These are phyloP conservation scores for Tympanopsis confertula DNA, from an alignment of 2,329 filamentous ascomycete genomes.

Conservation along the genomic window DNA sequence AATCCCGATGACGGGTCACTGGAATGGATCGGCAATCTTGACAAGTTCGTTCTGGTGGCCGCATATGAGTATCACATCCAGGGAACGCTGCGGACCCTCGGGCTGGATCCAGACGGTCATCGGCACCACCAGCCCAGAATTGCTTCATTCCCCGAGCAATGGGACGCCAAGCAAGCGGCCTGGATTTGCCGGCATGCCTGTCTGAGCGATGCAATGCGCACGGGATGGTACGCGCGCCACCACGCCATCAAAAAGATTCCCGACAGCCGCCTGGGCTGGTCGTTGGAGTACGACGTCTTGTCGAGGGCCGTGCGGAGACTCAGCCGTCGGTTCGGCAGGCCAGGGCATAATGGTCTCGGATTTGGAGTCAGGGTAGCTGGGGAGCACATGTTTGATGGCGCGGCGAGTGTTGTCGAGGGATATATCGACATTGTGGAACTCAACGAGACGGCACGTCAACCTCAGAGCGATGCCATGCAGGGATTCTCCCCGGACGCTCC, in stretches of 20 bases:
- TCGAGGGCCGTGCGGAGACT: too few species aligned
- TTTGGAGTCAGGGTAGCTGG: not conserved
- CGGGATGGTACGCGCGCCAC: slow-evolving; percentile 11
- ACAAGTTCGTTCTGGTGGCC: slow-evolving; percentile 12
- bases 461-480: not conserved
- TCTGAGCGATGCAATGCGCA: slow-evolving; percentile 9
- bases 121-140: not conserved
- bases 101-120: not conserved
- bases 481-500: not conserved
- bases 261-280: slow-evolving; percentile 13
- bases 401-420: not conserved
- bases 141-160: not conserved
- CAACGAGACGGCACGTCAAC: not conserved
- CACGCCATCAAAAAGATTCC: slow-evolving; percentile 13
- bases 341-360: too few species aligned
- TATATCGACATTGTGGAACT: not conserved
- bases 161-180: slow-evolving; percentile 4
- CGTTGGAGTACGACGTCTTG: slow-evolving; percentile 8
- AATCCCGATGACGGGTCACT: slow-evolving; percentile 7
- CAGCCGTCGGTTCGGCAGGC: too few species aligned
- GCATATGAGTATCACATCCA: slow-evolving; percentile 9
- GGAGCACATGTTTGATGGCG: not conserved
- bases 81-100: slow-evolving; percentile 9
- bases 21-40: slow-evolving; percentile 13
- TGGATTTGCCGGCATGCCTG: slow-evolving; percentile 15